Evolutionary conservation across 768 basidiomycete genomes (phyloP).

Genomic region (Xerocomellus intermedius): DNA sequence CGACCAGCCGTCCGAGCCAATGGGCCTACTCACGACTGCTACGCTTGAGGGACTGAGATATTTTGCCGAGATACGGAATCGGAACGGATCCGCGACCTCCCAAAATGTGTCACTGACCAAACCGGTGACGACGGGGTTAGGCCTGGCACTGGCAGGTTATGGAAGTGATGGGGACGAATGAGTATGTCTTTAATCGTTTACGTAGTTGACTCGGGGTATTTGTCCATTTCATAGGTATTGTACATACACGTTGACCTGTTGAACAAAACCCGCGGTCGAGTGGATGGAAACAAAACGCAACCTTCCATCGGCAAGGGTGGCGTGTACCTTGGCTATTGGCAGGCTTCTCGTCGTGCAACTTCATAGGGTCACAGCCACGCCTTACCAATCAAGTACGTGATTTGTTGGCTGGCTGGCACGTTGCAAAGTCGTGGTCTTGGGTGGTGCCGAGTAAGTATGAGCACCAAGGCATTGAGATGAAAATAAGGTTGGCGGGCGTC

Average conservation of each 20-base stretch:
- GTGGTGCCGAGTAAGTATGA: no score
- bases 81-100: conserved; percentile 41
- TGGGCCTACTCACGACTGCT: conserved; percentile 75
- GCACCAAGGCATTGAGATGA: no score
- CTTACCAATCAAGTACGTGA: conserved; percentile 17
- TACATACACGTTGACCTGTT: neutral
- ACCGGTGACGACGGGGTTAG: conserved; percentile 45
- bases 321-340: conserved; percentile 24
- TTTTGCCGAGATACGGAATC: conserved; percentile 82
- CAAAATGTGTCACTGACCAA: conserved; percentile 32
- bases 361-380: conserved; percentile 28
- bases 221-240: conserved; percentile 2
- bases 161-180: conserved; percentile 69
- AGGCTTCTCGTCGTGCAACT: conserved; percentile 16
- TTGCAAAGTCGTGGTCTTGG: conserved; percentile 16
- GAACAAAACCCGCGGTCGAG: neutral
- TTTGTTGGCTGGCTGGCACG: conserved; percentile 23
- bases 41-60: conserved; percentile 89
- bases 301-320: conserved; percentile 10
- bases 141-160: conserved; percentile 68
- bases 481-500: neutral
- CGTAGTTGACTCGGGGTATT: conserved; percentile 3
- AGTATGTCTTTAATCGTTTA: conserved; percentile 9
- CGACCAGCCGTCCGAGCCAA: conserved; percentile 37
- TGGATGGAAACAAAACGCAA: no score